phyloP scores from a whole-genome alignment of 139 green algal genomes.

The Tetraselmis chui region DNA sequence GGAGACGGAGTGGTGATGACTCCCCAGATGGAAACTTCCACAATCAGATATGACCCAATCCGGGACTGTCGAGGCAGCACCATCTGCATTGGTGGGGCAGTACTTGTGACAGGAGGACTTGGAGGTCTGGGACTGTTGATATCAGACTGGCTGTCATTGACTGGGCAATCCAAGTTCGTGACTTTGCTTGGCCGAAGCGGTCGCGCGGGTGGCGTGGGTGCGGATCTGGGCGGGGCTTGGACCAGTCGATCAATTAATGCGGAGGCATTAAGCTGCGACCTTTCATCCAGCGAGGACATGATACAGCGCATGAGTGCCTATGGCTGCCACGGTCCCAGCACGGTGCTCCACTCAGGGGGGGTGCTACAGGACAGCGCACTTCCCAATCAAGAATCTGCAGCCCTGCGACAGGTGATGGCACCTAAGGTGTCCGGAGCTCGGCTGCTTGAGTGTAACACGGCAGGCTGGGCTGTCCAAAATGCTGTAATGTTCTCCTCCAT shows the following conservation, averaged over 20 bases:
- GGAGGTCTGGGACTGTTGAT: conserved; percentile 47
- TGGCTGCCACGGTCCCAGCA: background rate
- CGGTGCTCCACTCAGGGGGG: conserved; percentile 51
- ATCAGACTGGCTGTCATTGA: conserved; percentile 21
- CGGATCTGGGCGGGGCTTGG: background rate
- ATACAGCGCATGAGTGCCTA: background rate
- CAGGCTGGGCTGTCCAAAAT: background rate
- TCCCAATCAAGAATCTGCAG: conserved; percentile 30
- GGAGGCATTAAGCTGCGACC: background rate
- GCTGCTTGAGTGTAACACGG: background rate
- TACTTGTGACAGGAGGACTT: conserved; percentile 61
- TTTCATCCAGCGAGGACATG: background rate
- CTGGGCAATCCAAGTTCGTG: background rate
- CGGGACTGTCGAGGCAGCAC: background rate
- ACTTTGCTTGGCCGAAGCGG: background rate
- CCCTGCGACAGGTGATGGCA: conserved; percentile 32
- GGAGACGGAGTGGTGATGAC: background rate
- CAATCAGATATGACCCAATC: background rate
- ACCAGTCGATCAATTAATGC: background rate
- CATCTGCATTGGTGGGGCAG: background rate
- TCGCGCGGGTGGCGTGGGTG: background rate
- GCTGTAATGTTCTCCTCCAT: background rate
- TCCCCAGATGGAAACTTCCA: background rate
- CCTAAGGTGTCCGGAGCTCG: conserved; percentile 36
- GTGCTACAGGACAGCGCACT: conserved; percentile 53